These are phyloP conservation scores for Cladophialophora psammophila DNA, from an alignment of 2,329 filamentous ascomycete genomes.

Conservation along the genomic window DNA sequence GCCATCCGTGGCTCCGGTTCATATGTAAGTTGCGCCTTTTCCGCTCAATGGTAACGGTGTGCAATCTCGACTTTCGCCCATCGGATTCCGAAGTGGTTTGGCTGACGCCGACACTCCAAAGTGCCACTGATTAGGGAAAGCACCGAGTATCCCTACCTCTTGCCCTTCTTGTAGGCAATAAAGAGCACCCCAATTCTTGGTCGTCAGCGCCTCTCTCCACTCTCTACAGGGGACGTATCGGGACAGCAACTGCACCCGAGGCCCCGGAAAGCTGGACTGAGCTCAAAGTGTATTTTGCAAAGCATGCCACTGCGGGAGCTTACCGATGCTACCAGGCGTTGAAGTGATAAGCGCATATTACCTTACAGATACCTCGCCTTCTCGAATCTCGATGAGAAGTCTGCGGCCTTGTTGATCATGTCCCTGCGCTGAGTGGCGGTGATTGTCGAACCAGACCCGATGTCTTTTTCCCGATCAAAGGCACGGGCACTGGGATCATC, in stretches of 20 bases:
- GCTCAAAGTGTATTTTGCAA: background rate
- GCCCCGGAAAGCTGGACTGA: background rate
- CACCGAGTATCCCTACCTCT: background rate
- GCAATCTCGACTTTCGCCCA: background rate
- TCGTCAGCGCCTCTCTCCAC: constrained; percentile 2
- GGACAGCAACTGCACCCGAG: background rate
- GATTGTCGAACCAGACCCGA: constrained; percentile 76
- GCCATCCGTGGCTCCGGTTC: constrained; percentile 11
- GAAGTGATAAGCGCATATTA: background rate
- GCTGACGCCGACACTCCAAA: background rate
- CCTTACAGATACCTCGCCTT: constrained; percentile 69
- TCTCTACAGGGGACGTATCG: background rate
- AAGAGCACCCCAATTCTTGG: background rate
- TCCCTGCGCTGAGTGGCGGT: constrained; percentile 77
- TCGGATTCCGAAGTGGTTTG: background rate
- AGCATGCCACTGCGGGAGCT: constrained; percentile 3
- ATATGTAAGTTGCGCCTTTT: constrained; percentile 15
- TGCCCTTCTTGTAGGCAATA: background rate
- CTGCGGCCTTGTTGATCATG: constrained; percentile 77
- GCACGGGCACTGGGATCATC: constrained; percentile 89
- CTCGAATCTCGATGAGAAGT: constrained; percentile 82
- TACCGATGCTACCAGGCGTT: background rate
- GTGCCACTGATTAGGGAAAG: background rate
- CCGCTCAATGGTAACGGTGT: constrained; percentile 11
- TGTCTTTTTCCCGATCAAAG: constrained; percentile 94